Evolutionary conservation across 805 yeast genomes (phyloP), one percentile per base, ranked within the genome.

Genomic region (Myxozyma nipponensis): DNA sequence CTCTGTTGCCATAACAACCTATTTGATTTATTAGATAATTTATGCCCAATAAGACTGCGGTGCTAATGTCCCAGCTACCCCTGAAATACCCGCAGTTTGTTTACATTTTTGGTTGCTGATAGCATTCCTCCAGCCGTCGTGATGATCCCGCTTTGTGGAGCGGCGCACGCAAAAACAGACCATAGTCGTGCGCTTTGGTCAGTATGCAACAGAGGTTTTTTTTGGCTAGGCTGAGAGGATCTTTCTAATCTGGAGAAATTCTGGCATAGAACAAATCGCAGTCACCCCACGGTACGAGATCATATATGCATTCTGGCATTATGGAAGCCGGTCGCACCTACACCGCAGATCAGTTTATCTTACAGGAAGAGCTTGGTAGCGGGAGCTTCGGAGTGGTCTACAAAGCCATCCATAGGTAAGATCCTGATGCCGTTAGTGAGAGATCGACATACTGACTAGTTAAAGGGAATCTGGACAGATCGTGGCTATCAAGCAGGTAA

Each of bases 381-480:
- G 93, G 93, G 1, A 86, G 86, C 6, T 85, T 84, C 65, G 93
- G 93, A 0, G 83, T 79, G 2, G 93, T 85, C 1, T 85, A 79
- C 65, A 69, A 79, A 36, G 93, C 86, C 1, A 58, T 75, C 7
- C 77, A 83, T 57, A 70, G 70, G 42, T 54, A 34, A 17, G 57
- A 64, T 4, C 7, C 17, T 30, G 24, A 36, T 17, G n/a, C 38
- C 13, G 32, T 28, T 28, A 28, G 13, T 28, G 32, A 28, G 7
- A 9, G 32, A 28, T 13, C 13, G 13, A 9, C 32, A 28, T 28
- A 9, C 13, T 13, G 7, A 13, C 22, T 25, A n/a, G 19, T 35
- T 22, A 13, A 17, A 56, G 59, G 35, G 60, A 50, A 15, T 58
- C 72, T 42, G 48, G 70, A 62, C 39, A 66, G 62, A 44, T 57